These are phyloP conservation scores for Backusella sp. DNA, from an alignment of 192 early-diverging fungal species.

Conservation along the genomic window DNA sequence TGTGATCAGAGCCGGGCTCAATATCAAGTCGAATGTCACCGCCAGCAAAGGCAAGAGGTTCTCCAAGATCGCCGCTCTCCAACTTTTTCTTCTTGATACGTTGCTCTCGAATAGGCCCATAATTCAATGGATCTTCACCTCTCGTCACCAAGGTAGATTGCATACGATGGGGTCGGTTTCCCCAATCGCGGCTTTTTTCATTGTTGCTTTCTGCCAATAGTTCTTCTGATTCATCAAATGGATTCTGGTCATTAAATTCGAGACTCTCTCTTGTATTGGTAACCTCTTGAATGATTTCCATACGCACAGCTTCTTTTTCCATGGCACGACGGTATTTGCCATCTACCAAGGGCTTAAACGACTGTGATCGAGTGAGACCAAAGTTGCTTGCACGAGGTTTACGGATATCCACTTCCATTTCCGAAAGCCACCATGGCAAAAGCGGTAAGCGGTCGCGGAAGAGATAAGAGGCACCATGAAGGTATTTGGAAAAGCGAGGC, in stretches of 20 bases:
- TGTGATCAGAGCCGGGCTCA: not conserved
- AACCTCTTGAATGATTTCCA: constrained; percentile 43
- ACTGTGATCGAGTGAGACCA: constrained; percentile 34
- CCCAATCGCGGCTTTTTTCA: not conserved
- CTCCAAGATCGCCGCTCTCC: constrained; percentile 16
- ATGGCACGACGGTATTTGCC: constrained; percentile 33
- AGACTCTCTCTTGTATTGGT: constrained; percentile 1
- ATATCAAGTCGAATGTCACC: constrained; percentile 12
- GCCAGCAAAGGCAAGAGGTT: not conserved
- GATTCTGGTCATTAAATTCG: not conserved
- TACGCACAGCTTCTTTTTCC: constrained; percentile 21
- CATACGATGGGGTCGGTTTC: constrained; percentile 15
- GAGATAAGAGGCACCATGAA: constrained; percentile 44
- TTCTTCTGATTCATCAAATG: constrained; percentile 3
- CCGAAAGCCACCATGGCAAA: constrained; percentile 53
- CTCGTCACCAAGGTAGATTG: not conserved
- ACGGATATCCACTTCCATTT: constrained; percentile 52
- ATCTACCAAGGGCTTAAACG: constrained; percentile 37
- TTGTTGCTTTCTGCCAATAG: not conserved
- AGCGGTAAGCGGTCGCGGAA: constrained; percentile 44
- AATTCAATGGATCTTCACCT: constrained; percentile 14
- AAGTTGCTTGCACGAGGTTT: constrained; percentile 39
- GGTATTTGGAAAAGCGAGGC: constrained; percentile 49
- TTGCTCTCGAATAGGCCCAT: constrained; percentile 1
- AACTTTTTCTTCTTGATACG: not conserved